A percentile compares a stretch with the other conserved stretches of the same genome.
Evolutionary conservation across 139 green algal species (phyloP).

Genomic region (Cymbomonas tetramitiformis): DNA sequence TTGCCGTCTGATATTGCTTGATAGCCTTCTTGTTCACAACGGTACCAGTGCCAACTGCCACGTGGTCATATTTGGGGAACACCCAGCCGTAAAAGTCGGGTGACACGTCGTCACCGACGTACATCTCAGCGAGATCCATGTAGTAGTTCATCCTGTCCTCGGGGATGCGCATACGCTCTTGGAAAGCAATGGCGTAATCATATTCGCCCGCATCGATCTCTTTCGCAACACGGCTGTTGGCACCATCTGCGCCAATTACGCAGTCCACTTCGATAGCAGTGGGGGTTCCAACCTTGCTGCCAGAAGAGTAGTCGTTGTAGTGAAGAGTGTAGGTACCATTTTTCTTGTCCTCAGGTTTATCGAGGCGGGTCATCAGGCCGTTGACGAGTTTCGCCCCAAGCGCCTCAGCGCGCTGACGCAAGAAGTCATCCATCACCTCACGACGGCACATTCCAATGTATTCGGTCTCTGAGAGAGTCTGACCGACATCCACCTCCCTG

Average conservation of each 20-base stretch:
- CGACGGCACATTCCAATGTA: conserved; percentile 97
- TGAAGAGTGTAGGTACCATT: conserved; percentile 60
- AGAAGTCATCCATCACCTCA: conserved; percentile 83
- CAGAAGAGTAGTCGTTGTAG: conserved; percentile 81
- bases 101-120: conserved; percentile 96
- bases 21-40: conserved; percentile 99
- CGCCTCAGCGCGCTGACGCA: conserved; percentile 73
- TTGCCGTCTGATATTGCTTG: conserved; percentile 93
- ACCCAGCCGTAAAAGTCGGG: conserved; percentile 99
- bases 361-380: conserved; percentile 82
- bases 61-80: conserved; percentile 99
- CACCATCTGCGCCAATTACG: conserved; percentile 90
- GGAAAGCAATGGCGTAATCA: conserved; percentile 98
- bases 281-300: conserved; percentile 67
- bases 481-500: conserved; percentile 91
- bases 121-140: conserved; percentile 99
- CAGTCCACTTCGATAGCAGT: conserved; percentile 79
- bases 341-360: conserved; percentile 30
- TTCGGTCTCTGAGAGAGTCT: conserved; percentile 88
- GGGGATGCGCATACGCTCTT: conserved; percentile 86
- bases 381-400: conserved; percentile 84
- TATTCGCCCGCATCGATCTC: conserved; percentile 94
- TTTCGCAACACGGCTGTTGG: conserved; percentile 94
- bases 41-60: conserved; percentile 93
- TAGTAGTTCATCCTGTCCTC: conserved; percentile 99